A percentile compares a stretch with the other conserved stretches of the same genome.
Conservation (phyloP, 2,329 filamentous ascomycete species). For the Botrytis aclada region DNA sequence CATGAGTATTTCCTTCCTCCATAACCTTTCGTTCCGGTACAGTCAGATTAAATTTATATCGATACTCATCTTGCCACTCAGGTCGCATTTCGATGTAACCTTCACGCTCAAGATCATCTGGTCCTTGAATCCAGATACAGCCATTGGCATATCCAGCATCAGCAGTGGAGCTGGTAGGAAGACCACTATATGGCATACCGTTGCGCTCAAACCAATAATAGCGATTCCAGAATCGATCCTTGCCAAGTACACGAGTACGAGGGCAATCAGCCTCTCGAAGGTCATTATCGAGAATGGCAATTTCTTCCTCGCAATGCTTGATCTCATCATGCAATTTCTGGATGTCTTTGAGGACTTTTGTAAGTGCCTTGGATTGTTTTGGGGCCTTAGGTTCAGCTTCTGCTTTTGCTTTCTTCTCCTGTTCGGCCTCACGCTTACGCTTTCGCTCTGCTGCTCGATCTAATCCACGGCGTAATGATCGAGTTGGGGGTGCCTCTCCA, state of each 20-base stretch:
- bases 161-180: constrained; percentile 85
- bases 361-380: constrained; percentile 84
- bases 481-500: constrained; percentile 58
- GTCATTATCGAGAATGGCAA: constrained; percentile 83
- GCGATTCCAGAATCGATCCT: constrained; percentile 95
- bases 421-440: constrained; percentile 72
- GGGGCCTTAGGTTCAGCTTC: constrained; percentile 57
- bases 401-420: constrained; percentile 61
- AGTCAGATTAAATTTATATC: constrained; percentile 73
- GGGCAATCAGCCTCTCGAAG: constrained; percentile 91
- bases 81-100: constrained; percentile 78
- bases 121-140: constrained; percentile 93
- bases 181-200: constrained; percentile 90
- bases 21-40: constrained; percentile 78
- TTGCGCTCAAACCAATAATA: constrained; percentile 99
- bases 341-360: constrained; percentile 83
- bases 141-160: constrained; percentile 88
- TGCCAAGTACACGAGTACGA: constrained; percentile 82
- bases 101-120: constrained; percentile 79
- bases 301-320: constrained; percentile 78
- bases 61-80: constrained; percentile 72
- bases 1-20: constrained; percentile 80
- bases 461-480: constrained; percentile 58
- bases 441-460: constrained; percentile 71
- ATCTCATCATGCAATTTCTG: constrained; percentile 81